phyloP scores from a whole-genome alignment of 129 eudicot genomes.

The Chrysanthemum makinoi region DNA sequence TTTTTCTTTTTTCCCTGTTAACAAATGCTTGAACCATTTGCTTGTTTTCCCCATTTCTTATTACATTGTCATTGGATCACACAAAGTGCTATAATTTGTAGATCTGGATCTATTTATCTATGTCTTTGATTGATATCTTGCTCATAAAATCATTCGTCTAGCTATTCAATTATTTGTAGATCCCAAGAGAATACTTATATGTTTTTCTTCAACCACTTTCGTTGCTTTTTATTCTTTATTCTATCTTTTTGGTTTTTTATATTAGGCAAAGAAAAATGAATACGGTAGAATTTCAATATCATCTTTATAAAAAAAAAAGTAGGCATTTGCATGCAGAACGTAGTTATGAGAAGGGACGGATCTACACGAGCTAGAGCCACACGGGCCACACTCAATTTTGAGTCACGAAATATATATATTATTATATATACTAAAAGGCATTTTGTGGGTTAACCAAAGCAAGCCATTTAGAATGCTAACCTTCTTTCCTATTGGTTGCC shows the following conservation, averaged over 20 bases:
- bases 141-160: conserved; percentile 23
- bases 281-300: too few relatives aligned
- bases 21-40: conserved; percentile 68
- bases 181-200: conserved; percentile 40
- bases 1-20: conserved; percentile 65
- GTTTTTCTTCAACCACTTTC: conserved; percentile 27
- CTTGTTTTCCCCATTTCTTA: conserved; percentile 73
- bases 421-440: too few relatives aligned
- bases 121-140: conserved; percentile 20
- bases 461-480: too few relatives aligned
- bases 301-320: too few relatives aligned
- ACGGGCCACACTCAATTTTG: too few relatives aligned
- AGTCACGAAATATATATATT: too few relatives aligned
- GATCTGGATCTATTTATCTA: conserved; percentile 31
- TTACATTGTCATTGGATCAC: conserved; percentile 28
- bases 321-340: too few relatives aligned
- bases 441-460: too few relatives aligned
- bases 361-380: too few relatives aligned
- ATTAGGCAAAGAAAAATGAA: background rate
- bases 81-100: conserved; percentile 34
- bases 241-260: background rate
- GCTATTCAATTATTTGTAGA: conserved; percentile 35
- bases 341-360: too few relatives aligned
- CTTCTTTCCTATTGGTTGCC: too few relatives aligned
- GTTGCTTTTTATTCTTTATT: background rate